Evolutionary conservation across 441 rosid species (phyloP), one percentile per base, ranked within the genome.

Genomic region (Eruca vesicaria): DNA sequence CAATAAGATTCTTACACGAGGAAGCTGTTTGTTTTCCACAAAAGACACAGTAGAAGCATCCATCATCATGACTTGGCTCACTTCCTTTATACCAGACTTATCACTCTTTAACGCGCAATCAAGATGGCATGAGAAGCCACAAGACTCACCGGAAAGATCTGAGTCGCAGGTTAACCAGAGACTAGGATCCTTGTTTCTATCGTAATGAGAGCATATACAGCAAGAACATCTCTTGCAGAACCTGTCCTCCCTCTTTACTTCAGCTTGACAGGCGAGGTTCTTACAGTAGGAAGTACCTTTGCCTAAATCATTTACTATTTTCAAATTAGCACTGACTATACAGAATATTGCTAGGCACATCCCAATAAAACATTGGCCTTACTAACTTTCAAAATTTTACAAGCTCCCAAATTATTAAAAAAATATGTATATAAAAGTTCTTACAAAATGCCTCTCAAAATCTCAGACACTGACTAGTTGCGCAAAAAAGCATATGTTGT

Each of bases 211-310:
- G 64, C 89, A 86, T 11, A 84, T 77, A 57, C 81, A 82, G 64
- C 89, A 86, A 0, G 86, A 69, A 66, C 87, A 84, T 68, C 85
- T 74, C 66, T 66, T 77, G 72, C 87, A 85, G 36, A 82, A 85
- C 2, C 56, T 2, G 66, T 77, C 77, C 9, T 57, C 74, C 32
- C 9, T 50, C 50, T 19, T 52, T 36, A 82, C 19, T 11, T 38
- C 35, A 36, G 82, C 84, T 65, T 69, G 70, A 74, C 89, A 86
- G 23, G 87, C 84, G 16, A 60, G 68, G 77, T 86, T 86, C 18
- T 50, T 60, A 50, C 87, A 3, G 26, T 26, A 12, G 6, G 5
- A 12, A 38, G 48, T 38, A 38, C 6, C 48, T 38, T 38, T 38
- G 6, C 15, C 48, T 38, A 15, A 38, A 38, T 38, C 48, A 38